phyloP scores from a whole-genome alignment of 345 rosid species.

The Melaleuca quinquenervia region DNA sequence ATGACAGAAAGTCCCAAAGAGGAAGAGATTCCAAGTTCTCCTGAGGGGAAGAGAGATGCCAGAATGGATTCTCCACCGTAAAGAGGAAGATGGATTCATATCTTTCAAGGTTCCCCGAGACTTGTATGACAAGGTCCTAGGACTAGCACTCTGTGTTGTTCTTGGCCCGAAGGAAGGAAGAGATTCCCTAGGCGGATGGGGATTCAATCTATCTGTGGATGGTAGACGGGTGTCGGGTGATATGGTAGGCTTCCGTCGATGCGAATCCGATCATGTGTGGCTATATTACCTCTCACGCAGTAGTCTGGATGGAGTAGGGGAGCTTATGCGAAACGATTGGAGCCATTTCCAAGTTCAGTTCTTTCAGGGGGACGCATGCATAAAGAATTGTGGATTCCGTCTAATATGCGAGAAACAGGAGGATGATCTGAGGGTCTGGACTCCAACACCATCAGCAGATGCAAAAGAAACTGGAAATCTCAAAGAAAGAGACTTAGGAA shows the following conservation, averaged over 20 bases:
- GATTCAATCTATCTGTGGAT: too few species aligned
- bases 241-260: too few species aligned
- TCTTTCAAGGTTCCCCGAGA: neutral
- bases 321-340: neutral
- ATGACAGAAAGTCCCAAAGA: too few species aligned
- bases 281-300: neutral
- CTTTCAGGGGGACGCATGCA: fast-evolving
- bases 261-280: neutral
- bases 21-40: too few species aligned
- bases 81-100: neutral
- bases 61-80: neutral
- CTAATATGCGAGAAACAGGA: neutral
- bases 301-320: neutral
- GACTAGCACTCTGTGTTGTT: neutral
- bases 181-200: neutral
- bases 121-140: neutral
- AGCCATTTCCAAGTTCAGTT: neutral
- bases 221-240: too few species aligned
- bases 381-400: neutral
- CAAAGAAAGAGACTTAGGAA: neutral
- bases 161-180: neutral
- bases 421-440: neutral
- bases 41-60: neutral
- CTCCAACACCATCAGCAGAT: neutral
- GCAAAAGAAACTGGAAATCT: fast-evolving